Base-by-base conservation (phyloP, 352 stramenopile species). In the Pythium aquatile region DNA sequence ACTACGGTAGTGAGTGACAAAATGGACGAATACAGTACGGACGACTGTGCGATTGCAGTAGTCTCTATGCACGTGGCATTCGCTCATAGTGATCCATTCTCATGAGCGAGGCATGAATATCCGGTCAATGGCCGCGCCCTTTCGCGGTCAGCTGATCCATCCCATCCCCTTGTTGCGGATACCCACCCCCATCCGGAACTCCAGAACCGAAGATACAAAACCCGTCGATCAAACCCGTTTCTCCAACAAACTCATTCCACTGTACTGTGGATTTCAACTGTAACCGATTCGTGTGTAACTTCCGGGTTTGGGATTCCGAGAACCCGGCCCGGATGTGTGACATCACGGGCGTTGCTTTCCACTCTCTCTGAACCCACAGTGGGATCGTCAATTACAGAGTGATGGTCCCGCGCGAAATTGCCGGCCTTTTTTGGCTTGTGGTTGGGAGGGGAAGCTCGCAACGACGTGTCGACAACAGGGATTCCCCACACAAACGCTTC, bases 381-480 rank as follows among this genome's bases (percentile, higher is more conserved):
- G 39, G 39, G 39, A 47, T 47, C 39, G 14, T 24, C 8, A 1
- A 24, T 8, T 24, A 1, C 37, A 8, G 39, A 47, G 39, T 47
- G 39, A 24, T 47, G 39, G 39, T 47, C 39, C 8, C 13, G 3
- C 13, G 3, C 39, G 24, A 16, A 20, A 47, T 24, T 8, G 14
- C 20, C 16, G 14, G 14, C 16, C 14, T 24, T 47, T 47, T 47
- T 42, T 42, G 8, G 35, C 35, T 37, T 42, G 35, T 42, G 35
- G 35, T 14, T 42, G 35, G 35, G 35, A 42, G 14, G 14, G 9
- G 20, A 13, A n/a, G 39, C 39, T 47, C 16, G 14, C 39, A 24
- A 51, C 44, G 44, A 51, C 44, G 44, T 29, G 44, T 28, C 44
- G 17, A 51, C 44, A 51, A 51, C 44, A 30, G 44, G n/a, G 44